These are phyloP conservation scores for Antrodiella citrinella DNA, from an alignment of 768 basidiomycete genomes.

Conservation along the genomic window DNA sequence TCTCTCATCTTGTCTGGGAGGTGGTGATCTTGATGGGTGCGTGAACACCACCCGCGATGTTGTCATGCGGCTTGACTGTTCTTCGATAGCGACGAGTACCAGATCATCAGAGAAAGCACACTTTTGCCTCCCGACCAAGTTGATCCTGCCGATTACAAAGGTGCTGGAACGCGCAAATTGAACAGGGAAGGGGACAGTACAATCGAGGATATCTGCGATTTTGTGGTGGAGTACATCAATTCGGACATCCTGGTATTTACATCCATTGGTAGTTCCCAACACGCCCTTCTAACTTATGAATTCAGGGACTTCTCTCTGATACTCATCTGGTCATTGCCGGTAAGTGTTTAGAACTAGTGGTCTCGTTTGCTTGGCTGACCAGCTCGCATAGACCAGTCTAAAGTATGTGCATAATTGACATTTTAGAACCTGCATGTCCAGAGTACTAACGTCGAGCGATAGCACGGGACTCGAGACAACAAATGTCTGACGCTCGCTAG, in stretches of 20 bases:
- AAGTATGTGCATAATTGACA: constrained; percentile 26
- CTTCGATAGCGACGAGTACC: constrained; percentile 49
- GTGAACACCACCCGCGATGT: constrained; percentile 6
- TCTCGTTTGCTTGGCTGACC: background rate
- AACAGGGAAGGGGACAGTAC: constrained; percentile 33
- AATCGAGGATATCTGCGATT: constrained; percentile 69
- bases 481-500: constrained; percentile 51
- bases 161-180: constrained; percentile 17
- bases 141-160: constrained; percentile 43
- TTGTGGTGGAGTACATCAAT: constrained; percentile 77
- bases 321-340: constrained; percentile 67
- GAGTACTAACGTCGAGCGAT: background rate
- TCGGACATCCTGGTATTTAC: constrained; percentile 65
- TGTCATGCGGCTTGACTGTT: background rate
- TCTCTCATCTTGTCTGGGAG: constrained; percentile 59
- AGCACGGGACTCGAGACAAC: constrained; percentile 56
- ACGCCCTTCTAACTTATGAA: background rate
- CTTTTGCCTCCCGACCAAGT: constrained; percentile 46
- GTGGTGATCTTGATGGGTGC: constrained; percentile 79
- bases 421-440: background rate
- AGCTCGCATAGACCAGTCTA: constrained; percentile 56
- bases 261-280: background rate
- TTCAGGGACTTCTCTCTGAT: constrained; percentile 60
- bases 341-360: constrained; percentile 20
- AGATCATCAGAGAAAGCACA: constrained; percentile 46